Percentiles rank a stretch among this genome's conserved stretches.
These are phyloP conservation scores for Mastigamoeba balamuthi DNA, from an alignment of 78 protist species.

Conservation along the genomic window DNA sequence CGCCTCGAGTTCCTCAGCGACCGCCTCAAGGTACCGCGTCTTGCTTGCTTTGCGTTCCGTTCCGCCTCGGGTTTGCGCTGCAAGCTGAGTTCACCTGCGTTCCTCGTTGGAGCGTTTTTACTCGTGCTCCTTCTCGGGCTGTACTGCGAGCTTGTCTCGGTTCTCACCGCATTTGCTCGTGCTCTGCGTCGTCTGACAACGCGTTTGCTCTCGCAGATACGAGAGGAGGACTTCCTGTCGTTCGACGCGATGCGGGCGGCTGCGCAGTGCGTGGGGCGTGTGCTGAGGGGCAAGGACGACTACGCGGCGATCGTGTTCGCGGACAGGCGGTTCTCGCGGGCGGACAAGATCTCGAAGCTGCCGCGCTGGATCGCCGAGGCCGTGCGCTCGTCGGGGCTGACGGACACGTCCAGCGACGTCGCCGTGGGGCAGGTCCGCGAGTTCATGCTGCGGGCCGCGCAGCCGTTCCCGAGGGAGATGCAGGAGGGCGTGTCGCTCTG, in stretches of 20 bases:
- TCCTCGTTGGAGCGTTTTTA: not conserved
- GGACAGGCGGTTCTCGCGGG: slow-evolving; percentile 58
- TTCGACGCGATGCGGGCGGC: slow-evolving; percentile 98
- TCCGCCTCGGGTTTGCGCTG: too few species aligned
- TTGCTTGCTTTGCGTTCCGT: too few species aligned
- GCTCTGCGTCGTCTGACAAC: too few species aligned
- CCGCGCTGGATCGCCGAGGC: slow-evolving; percentile 50
- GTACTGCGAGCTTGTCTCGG: slow-evolving; percentile 52
- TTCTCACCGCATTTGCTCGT: slow-evolving; percentile 35
- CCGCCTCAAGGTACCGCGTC: too few species aligned
- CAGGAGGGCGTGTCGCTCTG: not conserved
- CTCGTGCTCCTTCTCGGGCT: too few species aligned
- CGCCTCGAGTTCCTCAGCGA: slow-evolving; percentile 34
- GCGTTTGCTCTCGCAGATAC: too few species aligned
- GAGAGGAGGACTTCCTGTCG: slow-evolving; percentile 76
- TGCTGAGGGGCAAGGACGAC: slow-evolving; percentile 92
- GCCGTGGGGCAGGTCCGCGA: slow-evolving; percentile 14
- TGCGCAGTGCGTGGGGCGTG: slow-evolving; percentile 95
- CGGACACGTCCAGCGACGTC: slow-evolving; percentile 46
- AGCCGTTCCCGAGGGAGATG: slow-evolving; percentile 31
- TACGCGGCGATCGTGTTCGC: slow-evolving; percentile 97
- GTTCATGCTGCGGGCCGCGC: slow-evolving; percentile 42
- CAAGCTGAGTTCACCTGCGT: not conserved
- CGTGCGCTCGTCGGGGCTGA: slow-evolving; percentile 17
- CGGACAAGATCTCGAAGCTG: slow-evolving; percentile 42